A percentile compares a stretch with the other conserved stretches of the same genome.
Conservation (phyloP, 2,329 filamentous ascomycete species). For the Fusarium denticulatum region DNA sequence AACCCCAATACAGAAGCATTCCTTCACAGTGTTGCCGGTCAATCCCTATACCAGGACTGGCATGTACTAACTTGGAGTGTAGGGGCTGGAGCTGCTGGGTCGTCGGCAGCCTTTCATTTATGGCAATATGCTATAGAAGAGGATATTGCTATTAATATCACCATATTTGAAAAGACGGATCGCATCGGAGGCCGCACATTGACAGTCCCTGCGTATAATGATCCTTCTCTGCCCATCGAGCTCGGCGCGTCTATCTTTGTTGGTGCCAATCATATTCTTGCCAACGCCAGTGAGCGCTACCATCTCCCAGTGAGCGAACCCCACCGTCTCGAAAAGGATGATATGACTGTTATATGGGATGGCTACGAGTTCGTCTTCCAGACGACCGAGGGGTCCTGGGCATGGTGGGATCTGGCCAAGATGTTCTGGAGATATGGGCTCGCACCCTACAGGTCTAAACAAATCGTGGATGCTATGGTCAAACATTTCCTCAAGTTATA, state of each 20-base stretch:
- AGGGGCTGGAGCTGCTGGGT: conserved; percentile 91
- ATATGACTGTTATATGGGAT: conserved; percentile 83
- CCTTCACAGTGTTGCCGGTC: background rate
- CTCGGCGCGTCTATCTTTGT: conserved; percentile 95
- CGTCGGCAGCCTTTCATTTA: conserved; percentile 87
- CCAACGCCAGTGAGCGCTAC: conserved; percentile 76
- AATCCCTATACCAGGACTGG: background rate
- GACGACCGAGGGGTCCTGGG: conserved; percentile 65
- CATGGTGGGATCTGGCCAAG: conserved; percentile 84
- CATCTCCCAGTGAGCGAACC: conserved; percentile 67
- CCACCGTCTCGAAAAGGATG: conserved; percentile 59
- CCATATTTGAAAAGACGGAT: conserved; percentile 82
- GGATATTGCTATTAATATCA: conserved; percentile 77
- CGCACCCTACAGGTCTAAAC: conserved; percentile 77
- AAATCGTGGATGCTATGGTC: conserved; percentile 76
- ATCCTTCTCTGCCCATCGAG: conserved; percentile 77
- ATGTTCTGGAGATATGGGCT: conserved; percentile 87
- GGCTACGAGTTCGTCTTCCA: conserved; percentile 78
- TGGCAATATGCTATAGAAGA: conserved; percentile 72
- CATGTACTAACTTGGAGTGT: conserved; percentile 13
- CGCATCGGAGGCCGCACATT: conserved; percentile 88
- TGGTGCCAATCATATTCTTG: conserved; percentile 81
- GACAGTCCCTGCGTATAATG: conserved; percentile 80
- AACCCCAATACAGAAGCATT: background rate
- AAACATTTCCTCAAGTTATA: conserved; percentile 83